Conservation (phyloP, 345 rosid genomes). For the Carallia brachiata region DNA sequence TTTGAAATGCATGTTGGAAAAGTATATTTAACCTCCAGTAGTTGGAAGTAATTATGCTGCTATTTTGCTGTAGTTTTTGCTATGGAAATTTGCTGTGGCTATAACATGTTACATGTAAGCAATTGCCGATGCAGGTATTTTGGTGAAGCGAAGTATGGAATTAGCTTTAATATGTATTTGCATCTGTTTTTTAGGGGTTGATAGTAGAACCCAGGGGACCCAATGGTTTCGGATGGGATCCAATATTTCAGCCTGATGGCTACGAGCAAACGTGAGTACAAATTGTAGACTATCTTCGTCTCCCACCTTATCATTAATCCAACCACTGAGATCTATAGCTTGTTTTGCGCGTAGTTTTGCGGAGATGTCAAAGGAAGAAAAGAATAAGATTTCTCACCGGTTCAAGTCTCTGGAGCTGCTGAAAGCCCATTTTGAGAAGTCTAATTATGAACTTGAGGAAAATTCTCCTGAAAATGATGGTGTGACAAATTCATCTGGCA, state of each 20-base stretch:
- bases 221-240: slow-evolving; percentile 95
- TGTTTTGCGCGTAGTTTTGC: slow-evolving; percentile 51
- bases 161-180: background rate
- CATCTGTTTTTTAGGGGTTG: slow-evolving; percentile 54
- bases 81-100: too few species aligned
- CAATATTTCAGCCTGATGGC: slow-evolving; percentile 88
- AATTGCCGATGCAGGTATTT: too few species aligned
- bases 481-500: slow-evolving; percentile 48
- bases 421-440: slow-evolving; percentile 53
- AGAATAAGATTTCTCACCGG: slow-evolving; percentile 91
- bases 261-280: slow-evolving; percentile 65
- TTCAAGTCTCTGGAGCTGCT: slow-evolving; percentile 68
- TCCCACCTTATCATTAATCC: background rate
- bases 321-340: background rate
- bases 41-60: too few species aligned
- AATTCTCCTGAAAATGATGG: background rate
- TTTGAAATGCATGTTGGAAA: too few species aligned
- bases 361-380: slow-evolving; percentile 92
- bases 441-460: too few species aligned
- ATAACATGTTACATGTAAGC: too few species aligned
- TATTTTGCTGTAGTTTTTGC: too few species aligned
- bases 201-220: slow-evolving; percentile 90
- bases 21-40: too few species aligned
- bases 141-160: too few species aligned
- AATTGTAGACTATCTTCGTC: background rate